A percentile compares a stretch with the other conserved stretches of the same genome.
phyloP scores from a whole-genome alignment of 2,329 filamentous ascomycete species.

The Thelonectria blattea region DNA sequence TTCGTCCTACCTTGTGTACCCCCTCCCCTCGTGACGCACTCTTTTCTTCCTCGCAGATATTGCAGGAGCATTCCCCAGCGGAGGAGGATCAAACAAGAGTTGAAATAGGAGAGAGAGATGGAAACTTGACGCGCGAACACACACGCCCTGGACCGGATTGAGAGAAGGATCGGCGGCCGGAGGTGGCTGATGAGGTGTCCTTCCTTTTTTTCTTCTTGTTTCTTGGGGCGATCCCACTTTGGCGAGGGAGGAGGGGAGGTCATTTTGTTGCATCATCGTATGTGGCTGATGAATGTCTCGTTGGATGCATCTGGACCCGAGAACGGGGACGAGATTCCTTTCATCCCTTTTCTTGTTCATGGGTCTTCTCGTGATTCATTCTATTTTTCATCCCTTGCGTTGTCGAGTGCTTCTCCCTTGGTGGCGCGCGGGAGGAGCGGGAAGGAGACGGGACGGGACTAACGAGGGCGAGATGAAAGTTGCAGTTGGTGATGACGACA shows the following conservation, averaged over 20 bases:
- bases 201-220: background rate
- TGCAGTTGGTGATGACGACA: too few species aligned
- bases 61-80: conserved; percentile 3
- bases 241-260: background rate
- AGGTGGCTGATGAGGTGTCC: background rate
- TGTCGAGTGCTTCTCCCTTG: too few species aligned
- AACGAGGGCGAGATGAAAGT: too few species aligned
- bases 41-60: background rate
- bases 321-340: background rate
- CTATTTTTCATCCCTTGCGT: too few species aligned
- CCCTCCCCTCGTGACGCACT: background rate
- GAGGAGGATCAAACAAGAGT: background rate
- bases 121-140: background rate
- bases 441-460: too few species aligned
- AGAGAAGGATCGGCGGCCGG: background rate
- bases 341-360: too few species aligned
- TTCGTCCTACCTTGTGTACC: too few species aligned
- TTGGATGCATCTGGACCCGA: background rate
- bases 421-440: too few species aligned
- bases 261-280: background rate
- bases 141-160: background rate
- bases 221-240: background rate
- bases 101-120: background rate
- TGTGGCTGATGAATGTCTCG: background rate
- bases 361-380: too few species aligned